These are phyloP conservation scores for Cladorrhinum sp. DNA, from an alignment of 2,329 filamentous ascomycete genomes.

Conservation along the genomic window DNA sequence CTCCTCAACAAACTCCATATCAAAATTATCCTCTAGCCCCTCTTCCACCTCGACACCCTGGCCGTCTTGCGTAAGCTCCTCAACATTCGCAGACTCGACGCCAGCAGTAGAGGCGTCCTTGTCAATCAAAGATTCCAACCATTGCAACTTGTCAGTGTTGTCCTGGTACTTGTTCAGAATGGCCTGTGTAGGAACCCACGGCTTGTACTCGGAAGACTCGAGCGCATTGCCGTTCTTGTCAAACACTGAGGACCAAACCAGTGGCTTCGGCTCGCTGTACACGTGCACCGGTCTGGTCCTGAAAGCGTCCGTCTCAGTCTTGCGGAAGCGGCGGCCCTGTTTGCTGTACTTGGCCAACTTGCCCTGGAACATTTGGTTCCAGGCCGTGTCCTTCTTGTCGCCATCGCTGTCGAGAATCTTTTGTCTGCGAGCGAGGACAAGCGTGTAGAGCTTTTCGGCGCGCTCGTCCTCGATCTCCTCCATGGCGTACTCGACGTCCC, in stretches of 20 bases:
- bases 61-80: neutral
- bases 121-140: neutral
- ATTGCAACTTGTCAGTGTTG: constrained; percentile 1
- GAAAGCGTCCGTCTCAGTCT: constrained; percentile 51
- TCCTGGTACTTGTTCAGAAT: neutral
- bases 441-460: constrained; percentile 51
- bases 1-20: neutral
- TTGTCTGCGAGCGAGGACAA: constrained; percentile 18
- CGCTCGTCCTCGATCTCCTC: constrained; percentile 52
- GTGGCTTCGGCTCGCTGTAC: constrained; percentile 40
- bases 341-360: constrained; percentile 41
- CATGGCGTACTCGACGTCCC: constrained; percentile 77
- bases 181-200: neutral
- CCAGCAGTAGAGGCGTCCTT: neutral
- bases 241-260: constrained; percentile 38
- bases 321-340: constrained; percentile 58
- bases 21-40: neutral
- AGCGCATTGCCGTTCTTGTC: constrained; percentile 9
- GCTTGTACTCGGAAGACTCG: constrained; percentile 1
- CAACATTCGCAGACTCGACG: neutral
- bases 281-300: constrained; percentile 44
- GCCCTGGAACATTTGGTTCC: constrained; percentile 47
- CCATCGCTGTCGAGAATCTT: constrained; percentile 43
- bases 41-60: neutral
- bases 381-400: constrained; percentile 37